Percentiles rank a stretch among this genome's conserved stretches.
Evolutionary conservation across 202 grass and related monocot genomes (phyloP).

Genomic region (Cymbopogon flexuosus): DNA sequence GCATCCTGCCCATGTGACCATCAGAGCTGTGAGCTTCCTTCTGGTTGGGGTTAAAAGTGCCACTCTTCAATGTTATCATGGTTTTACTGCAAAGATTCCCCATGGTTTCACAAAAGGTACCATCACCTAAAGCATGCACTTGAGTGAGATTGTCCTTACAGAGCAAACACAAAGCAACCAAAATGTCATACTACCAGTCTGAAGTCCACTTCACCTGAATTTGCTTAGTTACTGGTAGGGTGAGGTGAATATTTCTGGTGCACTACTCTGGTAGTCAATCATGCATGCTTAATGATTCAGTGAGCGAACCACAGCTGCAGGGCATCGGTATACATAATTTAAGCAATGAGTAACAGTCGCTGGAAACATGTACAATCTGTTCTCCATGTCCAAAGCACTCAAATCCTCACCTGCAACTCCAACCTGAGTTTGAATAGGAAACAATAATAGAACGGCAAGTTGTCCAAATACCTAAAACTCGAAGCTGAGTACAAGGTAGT

Average conservation of each 20-base stretch:
- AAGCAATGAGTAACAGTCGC: slow-evolving; percentile 17
- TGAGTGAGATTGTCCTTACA: slow-evolving; percentile 36
- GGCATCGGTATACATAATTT: slow-evolving; percentile 22
- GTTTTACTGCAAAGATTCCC: slow-evolving; percentile 70
- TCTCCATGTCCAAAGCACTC: not conserved
- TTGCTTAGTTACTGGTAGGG: slow-evolving; percentile 17
- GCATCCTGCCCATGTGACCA: slow-evolving; percentile 23
- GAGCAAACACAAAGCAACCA: slow-evolving; percentile 26
- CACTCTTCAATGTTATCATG: slow-evolving; percentile 45
- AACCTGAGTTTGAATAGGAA: slow-evolving; percentile 8
- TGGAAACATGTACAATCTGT: slow-evolving; percentile 2
- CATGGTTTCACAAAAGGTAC: slow-evolving; percentile 44
- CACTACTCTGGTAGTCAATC: slow-evolving; percentile 15
- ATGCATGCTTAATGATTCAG: slow-evolving; percentile 34
- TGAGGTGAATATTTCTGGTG: slow-evolving; percentile 22
- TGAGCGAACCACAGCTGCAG: slow-evolving; percentile 2
- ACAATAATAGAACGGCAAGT: slow-evolving; percentile 4
- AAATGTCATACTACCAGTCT: not conserved
- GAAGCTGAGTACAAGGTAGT: slow-evolving; percentile 24
- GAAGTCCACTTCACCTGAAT: slow-evolving; percentile 25
- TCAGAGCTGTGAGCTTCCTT: slow-evolving; percentile 45
- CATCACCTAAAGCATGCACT: slow-evolving; percentile 49
- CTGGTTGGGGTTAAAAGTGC: slow-evolving; percentile 53
- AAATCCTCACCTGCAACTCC: slow-evolving; percentile 15
- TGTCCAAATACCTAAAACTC: slow-evolving; percentile 21